A percentile compares a stretch with the other conserved stretches of the same genome.
These are phyloP conservation scores for Penicillium brasilianum DNA, from an alignment of 2,329 filamentous ascomycete species.

Conservation along the genomic window DNA sequence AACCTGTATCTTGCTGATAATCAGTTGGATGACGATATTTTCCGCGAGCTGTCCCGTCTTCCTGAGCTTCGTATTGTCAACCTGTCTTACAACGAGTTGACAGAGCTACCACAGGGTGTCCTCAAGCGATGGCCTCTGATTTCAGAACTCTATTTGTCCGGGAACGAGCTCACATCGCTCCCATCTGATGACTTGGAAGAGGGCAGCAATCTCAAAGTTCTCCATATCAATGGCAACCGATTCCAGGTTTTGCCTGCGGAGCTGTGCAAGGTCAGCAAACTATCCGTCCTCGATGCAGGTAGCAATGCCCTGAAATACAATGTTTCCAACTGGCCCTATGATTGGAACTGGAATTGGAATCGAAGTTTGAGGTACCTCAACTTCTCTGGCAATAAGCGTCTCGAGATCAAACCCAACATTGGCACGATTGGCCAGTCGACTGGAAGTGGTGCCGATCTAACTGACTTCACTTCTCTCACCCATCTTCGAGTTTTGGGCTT, in stretches of 20 bases:
- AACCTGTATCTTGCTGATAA: conserved; percentile 93
- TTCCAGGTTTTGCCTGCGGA: conserved; percentile 97
- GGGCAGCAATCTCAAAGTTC: conserved; percentile 79
- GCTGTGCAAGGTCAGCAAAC: conserved; percentile 88
- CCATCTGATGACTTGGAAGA: conserved; percentile 95
- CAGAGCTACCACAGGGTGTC: conserved; percentile 86
- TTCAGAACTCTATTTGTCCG: conserved; percentile 90
- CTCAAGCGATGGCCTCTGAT: conserved; percentile 89
- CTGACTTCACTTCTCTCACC: conserved; percentile 83
- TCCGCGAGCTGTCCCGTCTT: conserved; percentile 84
- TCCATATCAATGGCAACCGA: conserved; percentile 97
- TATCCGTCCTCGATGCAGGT: conserved; percentile 90
- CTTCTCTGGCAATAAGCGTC: conserved; percentile 91
- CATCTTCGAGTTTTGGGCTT: conserved; percentile 88
- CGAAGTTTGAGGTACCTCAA: conserved; percentile 94
- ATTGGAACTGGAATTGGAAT: conserved; percentile 99
- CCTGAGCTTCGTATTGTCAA: conserved; percentile 87
- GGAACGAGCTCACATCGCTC: conserved; percentile 88
- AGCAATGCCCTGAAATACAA: conserved; percentile 98
- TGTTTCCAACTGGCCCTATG: conserved; percentile 97
- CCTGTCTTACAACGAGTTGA: conserved; percentile 91
- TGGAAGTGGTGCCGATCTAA: conserved; percentile 70
- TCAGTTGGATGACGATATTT: conserved; percentile 89
- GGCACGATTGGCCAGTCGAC: conserved; percentile 58
- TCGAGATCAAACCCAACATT: conserved; percentile 80